Base-by-base conservation (phyloP, 1,284 basidiomycete genomes). In the Puccinia sorghi region DNA sequence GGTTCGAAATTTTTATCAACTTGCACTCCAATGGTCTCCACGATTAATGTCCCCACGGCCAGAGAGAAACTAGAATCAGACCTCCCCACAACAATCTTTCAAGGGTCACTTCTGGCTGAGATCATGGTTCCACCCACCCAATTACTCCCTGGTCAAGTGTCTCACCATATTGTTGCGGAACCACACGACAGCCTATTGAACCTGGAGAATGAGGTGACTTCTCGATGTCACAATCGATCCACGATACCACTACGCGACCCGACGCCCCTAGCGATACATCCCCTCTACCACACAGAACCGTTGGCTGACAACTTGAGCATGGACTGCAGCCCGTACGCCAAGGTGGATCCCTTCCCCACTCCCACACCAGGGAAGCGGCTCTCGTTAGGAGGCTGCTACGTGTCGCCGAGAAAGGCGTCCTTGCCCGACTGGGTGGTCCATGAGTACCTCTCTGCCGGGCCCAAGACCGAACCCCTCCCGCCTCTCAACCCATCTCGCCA, bases 341-440 rank as follows among this genome's bases (percentile, higher is more conserved):
- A 20, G 7, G 37, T 61, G 17, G 59, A 61, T 15, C 37, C 59
- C 15, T 61, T 61, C 59, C 59, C 59, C 12, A 61, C 37, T 39
- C 59, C 59, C 4, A 20, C 37, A 39, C 59, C 59, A 1, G 59
- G 37, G 3, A 61, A 61, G 20, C 32, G 59, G 59, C 41, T 61
- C 11, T 25, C 17, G 7, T 7, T 17, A 1, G 39, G 32, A 61
- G 59, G 59, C 32, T n/a, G 20, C 37, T 39, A 61, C 59, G 3
- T n/a, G 1, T 61, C 59, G 2, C 59, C 59, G 3, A 39, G 59
- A 13, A 8, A 61, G n/a, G 15, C 59, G 1, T 61, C 59, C 17
- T 37, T 61, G 27, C 59, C 59, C 13, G 59, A 61, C 59, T 61
- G 59, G 59, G 59, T 61, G 37, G 17, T 61, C 11, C 13, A 61